Evolutionary conservation across 352 stramenopile genomes (phyloP), one percentile per base, ranked within the genome.

Genomic region (Blastocystis sp.): DNA sequence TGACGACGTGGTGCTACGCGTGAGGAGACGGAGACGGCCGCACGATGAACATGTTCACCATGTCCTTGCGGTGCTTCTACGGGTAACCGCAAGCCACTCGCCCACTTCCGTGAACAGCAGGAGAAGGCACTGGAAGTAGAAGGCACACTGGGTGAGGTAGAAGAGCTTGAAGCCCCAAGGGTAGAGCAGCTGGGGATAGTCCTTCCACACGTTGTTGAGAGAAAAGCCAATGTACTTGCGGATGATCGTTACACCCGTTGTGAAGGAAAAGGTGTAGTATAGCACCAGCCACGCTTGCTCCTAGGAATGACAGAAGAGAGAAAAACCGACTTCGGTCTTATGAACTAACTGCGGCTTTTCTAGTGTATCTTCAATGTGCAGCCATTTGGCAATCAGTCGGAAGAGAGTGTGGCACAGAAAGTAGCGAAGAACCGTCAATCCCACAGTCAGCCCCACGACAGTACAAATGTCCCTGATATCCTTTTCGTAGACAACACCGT

Each of bases 41-140:
- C 66, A 81, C 71, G 43, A 81, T 62, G 11, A 81, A 59, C 71
- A 81, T 81, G 3, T 56, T 53, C 71, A 45, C 64, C 28, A 81
- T 62, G 43, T 81, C 71, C 52, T 81, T 81, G 9, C 71, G 71
- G 45, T 81, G 71, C 45, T 81, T 81, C 71, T 81, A 41, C n/a
- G 28, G 14, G 34, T 81, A 14, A 81, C 45, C 48, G 14, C 28
- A 28, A 40, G 19, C 43, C 43, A 52, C 4, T 7, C 28, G 21
- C 10, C 17, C 11, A 81, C 71, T 38, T 81, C 71, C 4, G 53
- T 66, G 56, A 81, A 81, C 41, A 81, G n/a, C 3, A 81, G 40
- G 66, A 81, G 19, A 21, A 81, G 34, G 5, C 14, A 60, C 43
- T 40, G 48, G 21, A 81, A 21, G 43, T 81, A 81, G 48, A 81